Evolutionary conservation across 106 monocot species (phyloP), one percentile per base, ranked within the genome.

Genomic region (Chionographis japonica): DNA sequence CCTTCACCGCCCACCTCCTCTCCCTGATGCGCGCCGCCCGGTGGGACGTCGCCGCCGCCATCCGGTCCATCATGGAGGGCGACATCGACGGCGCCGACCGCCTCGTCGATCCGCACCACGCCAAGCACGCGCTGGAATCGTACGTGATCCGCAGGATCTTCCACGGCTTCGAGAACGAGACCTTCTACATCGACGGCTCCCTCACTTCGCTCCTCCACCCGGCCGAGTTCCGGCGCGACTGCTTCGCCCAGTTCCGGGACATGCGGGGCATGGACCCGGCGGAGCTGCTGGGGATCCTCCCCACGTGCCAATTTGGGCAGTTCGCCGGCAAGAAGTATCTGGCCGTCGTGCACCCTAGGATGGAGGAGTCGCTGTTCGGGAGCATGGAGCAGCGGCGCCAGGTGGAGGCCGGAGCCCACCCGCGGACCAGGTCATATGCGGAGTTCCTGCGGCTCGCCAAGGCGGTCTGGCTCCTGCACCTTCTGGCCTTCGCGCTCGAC

Each of bases 151-250:
- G 80, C 15, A 77, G 72, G 51, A 57, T 89, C 52, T 92, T 97
- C 73, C 82, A 85, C 3, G 92, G 92, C 1, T 97, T 97, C 77
- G 95, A 97, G 84, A 79, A 92, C 78, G 95, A 97, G 84, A 85
- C 85, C 4, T 97, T 97, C 84, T 97, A 97, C 89, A 72, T 97
- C 61, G 95, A 97, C 3, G 95, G 95, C 10, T 78, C 84, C 2
- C 92, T 97, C 37, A 63, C 89, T 13, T 97, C 95, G 16, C 86
- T 97, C 57, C 82, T 92, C 54, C 50, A 83, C 49, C 95, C 95
- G 4, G 61, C 72, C 1, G 75, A 81, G 68, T 86, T 86, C 80
- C 89, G 92, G 7, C 72, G 70, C 13, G 79, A 74, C 49, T 87
- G 92, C 80, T 85, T 84, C 83, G 14, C 86, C n/a, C 92, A 89